These are phyloP conservation scores for Nakataea oryzae DNA, from an alignment of 2,329 filamentous ascomycete species.

Conservation along the genomic window DNA sequence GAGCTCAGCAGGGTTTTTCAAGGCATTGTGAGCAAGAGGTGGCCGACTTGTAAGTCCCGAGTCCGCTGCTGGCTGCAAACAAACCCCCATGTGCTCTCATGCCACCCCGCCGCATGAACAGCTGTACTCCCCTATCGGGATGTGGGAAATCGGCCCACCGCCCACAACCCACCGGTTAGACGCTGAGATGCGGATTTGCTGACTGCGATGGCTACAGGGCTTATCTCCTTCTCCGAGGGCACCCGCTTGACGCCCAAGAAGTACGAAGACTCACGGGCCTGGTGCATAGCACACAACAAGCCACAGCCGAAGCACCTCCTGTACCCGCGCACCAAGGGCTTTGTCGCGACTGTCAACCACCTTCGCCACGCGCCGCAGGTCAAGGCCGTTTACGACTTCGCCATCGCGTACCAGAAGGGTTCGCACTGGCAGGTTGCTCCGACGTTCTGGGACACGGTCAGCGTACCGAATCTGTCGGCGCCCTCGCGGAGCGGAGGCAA, in stretches of 20 bases:
- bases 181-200: background rate
- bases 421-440: conserved; percentile 28
- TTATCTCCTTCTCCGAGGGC: conserved; percentile 55
- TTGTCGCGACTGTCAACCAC: conserved; percentile 47
- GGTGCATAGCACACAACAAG: conserved; percentile 38
- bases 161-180: background rate
- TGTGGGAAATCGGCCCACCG: background rate
- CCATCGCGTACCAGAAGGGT: conserved; percentile 39
- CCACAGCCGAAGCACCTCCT: conserved; percentile 46
- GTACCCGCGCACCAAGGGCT: conserved; percentile 50
- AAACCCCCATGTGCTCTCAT: background rate
- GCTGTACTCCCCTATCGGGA: background rate
- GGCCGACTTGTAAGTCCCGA: conserved; percentile 45
- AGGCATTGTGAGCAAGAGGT: conserved; percentile 37
- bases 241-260: conserved; percentile 47
- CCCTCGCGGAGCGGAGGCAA: conserved; percentile 10
- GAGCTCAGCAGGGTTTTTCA: conserved; percentile 47
- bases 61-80: background rate
- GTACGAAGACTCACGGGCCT: conserved; percentile 36
- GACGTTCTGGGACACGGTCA: conserved; percentile 42
- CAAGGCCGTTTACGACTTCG: conserved; percentile 44
- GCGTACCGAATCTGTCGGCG: conserved; percentile 25
- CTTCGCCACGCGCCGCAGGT: conserved; percentile 38
- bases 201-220: conserved; percentile 29
- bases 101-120: background rate